Evolutionary conservation across 2,329 filamentous ascomycete genomes (phyloP).

Genomic region (Alternaria sp.): DNA sequence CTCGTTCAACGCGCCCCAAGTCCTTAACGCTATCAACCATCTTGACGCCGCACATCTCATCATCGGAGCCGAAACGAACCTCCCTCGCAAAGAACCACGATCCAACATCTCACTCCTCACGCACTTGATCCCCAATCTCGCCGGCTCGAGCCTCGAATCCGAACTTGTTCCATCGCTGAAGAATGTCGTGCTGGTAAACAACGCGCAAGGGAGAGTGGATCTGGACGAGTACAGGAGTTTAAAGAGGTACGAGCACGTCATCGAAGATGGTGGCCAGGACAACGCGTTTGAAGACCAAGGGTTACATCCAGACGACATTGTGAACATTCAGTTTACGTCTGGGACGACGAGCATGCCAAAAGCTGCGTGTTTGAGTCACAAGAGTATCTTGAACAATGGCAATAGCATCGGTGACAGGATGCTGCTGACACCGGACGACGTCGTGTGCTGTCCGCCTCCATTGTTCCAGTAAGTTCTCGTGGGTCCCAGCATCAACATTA

Average conservation of each 20-base stretch:
- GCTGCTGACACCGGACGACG: constrained; percentile 77
- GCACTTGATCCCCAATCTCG: constrained; percentile 61
- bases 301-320: constrained; percentile 71
- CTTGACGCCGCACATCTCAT: constrained; percentile 78
- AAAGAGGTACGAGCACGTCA: constrained; percentile 56
- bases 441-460: constrained; percentile 71
- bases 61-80: constrained; percentile 86
- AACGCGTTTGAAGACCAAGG: constrained; percentile 57
- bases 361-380: constrained; percentile 87
- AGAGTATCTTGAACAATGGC: constrained; percentile 92
- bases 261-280: constrained; percentile 56
- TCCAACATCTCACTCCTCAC: constrained; percentile 67
- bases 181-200: constrained; percentile 80
- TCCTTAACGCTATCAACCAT: constrained; percentile 79
- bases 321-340: constrained; percentile 97
- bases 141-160: constrained; percentile 58
- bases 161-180: constrained; percentile 73
- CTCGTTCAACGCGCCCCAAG: constrained; percentile 81
- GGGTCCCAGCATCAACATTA: neutral
- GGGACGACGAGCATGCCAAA: constrained; percentile 94
- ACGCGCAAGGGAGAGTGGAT: constrained; percentile 68
- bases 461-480: constrained; percentile 55
- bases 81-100: constrained; percentile 71
- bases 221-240: constrained; percentile 43
- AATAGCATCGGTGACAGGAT: constrained; percentile 84